Evolutionary conservation across 148 eudicot species (phyloP).

Genomic region (Chenopodium quinoa): DNA sequence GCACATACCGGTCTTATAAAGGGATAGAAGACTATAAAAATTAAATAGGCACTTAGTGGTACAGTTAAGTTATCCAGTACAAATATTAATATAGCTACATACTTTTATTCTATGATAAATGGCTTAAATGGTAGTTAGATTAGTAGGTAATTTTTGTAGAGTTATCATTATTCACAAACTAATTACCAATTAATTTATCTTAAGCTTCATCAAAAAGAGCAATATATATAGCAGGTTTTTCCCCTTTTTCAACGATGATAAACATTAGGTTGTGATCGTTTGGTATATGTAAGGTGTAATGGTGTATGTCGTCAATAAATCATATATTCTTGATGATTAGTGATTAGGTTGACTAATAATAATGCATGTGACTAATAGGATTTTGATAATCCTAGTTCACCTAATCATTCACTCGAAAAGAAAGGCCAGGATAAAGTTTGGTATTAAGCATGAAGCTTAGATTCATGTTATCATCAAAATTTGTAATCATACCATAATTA

Average conservation of each 20-base stretch:
- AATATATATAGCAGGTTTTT: not conserved
- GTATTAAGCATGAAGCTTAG: not conserved
- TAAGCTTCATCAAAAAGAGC: not conserved
- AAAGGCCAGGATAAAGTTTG: not conserved
- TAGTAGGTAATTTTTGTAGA: not conserved
- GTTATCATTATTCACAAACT: too few species aligned
- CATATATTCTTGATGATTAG: not conserved
- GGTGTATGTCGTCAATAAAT: not conserved
- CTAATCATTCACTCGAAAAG: conserved; percentile 2
- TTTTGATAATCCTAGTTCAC: not conserved
- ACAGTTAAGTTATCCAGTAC: too few species aligned
- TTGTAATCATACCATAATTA: not conserved
- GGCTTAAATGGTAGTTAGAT: too few species aligned
- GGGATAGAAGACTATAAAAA: too few species aligned
- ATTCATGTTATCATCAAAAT: conserved; percentile 3
- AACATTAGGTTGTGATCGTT: not conserved
- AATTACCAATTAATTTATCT: not conserved
- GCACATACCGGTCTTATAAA: too few species aligned
- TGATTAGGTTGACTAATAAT: conserved; percentile 2
- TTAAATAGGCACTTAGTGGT: too few species aligned
- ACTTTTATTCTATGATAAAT: too few species aligned
- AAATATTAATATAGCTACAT: too few species aligned
- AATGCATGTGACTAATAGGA: conserved; percentile 1
- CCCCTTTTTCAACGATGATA: not conserved
- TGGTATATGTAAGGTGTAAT: not conserved